A percentile compares a stretch with the other conserved stretches of the same genome.
phyloP scores from a whole-genome alignment of 2,329 filamentous ascomycete species.

The Talaromyces verruculosus region DNA sequence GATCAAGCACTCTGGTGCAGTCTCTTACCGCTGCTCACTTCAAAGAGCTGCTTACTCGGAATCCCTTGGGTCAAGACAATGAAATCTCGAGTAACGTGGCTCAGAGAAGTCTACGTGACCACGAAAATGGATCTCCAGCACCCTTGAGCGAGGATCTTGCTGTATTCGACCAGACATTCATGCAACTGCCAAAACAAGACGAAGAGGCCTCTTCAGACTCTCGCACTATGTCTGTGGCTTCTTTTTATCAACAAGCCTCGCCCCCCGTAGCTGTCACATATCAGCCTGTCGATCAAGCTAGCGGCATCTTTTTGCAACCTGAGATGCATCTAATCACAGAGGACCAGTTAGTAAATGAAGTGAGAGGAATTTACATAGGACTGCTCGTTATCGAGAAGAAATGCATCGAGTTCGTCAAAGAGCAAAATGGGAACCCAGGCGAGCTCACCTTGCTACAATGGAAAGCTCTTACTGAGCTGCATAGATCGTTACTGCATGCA shows the following conservation, averaged over 20 bases:
- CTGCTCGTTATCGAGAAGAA: constrained; percentile 84
- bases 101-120: too few relatives aligned
- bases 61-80: too few relatives aligned
- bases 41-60: too few relatives aligned
- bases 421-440: constrained; percentile 56
- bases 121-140: background rate
- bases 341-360: constrained; percentile 75
- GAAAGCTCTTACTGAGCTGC: constrained; percentile 78
- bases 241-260: background rate
- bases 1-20: too few relatives aligned
- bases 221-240: background rate
- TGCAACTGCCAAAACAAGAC: background rate
- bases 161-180: background rate
- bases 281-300: constrained; percentile 18
- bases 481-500: constrained; percentile 76
- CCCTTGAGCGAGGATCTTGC: background rate
- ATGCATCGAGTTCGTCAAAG: constrained; percentile 77
- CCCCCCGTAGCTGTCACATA: background rate
- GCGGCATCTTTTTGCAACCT: constrained; percentile 54
- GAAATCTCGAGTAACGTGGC: too few relatives aligned
- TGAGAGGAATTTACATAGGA: constrained; percentile 65
- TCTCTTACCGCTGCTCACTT: too few relatives aligned
- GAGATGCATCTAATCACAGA: constrained; percentile 70
- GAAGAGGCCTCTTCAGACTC: background rate
- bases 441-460: constrained; percentile 67